Percentiles rank a stretch among this genome's conserved stretches.
Conservation (phyloP, 2,329 filamentous ascomycete species). For the Neospermospora avenae region DNA sequence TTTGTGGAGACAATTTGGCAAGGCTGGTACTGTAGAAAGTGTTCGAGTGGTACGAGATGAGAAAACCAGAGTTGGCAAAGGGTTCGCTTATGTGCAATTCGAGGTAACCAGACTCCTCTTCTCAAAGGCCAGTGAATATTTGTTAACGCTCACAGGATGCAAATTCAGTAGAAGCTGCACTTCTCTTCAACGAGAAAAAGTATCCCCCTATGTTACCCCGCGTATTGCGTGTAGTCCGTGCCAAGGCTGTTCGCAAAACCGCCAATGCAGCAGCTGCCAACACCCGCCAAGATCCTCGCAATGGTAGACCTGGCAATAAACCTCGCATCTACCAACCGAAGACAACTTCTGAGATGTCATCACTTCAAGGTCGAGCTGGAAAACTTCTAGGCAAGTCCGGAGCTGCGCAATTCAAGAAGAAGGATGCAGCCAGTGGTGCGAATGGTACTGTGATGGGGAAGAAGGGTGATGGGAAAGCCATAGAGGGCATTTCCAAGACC, state of each 20-base stretch:
- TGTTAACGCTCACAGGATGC: constrained; percentile 53
- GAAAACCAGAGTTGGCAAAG: constrained; percentile 90
- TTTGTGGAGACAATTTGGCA: constrained; percentile 76
- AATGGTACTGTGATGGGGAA: constrained; percentile 29
- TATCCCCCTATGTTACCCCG: constrained; percentile 94
- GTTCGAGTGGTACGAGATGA: constrained; percentile 89
- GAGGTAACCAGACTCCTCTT: constrained; percentile 48
- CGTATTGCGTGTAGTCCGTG: constrained; percentile 78
- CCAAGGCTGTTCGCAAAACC: constrained; percentile 45
- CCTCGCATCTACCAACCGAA: constrained; percentile 61
- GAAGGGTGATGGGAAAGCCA: constrained; percentile 12
- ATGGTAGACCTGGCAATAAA: constrained; percentile 39
- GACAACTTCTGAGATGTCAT: constrained; percentile 65
- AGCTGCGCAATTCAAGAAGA: constrained; percentile 41
- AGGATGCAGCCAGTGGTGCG: constrained; percentile 27
- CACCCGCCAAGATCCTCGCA: constrained; percentile 22
- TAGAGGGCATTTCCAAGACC: constrained; percentile 44
- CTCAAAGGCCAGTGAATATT: not conserved
- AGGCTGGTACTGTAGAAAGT: constrained; percentile 81
- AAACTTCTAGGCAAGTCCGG: constrained; percentile 72
- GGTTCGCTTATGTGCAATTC: constrained; percentile 97
- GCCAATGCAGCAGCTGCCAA: constrained; percentile 27
- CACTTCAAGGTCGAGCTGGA: constrained; percentile 67
- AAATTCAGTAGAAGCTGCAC: constrained; percentile 86
- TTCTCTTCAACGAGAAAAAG: constrained; percentile 84